A percentile compares a stretch with the other conserved stretches of the same genome.
Conservation (phyloP, 257 asterid genomes). For the Solanum okadae region DNA sequence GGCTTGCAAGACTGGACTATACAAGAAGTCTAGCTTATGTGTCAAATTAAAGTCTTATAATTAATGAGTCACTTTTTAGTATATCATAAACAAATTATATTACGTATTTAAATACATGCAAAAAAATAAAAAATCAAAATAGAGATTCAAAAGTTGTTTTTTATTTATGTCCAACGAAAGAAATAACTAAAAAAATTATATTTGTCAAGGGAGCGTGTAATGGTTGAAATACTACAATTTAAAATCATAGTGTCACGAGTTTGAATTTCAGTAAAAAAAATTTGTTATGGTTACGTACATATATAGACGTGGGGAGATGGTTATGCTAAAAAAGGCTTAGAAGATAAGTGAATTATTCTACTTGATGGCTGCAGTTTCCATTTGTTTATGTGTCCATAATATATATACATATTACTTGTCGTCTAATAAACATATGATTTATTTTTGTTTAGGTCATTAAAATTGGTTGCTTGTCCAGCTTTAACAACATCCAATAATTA, state of each 20-base stretch:
- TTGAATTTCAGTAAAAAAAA: neutral
- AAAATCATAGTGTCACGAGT: neutral
- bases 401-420: neutral
- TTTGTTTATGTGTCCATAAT: neutral
- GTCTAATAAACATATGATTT: slow-evolving; percentile 8
- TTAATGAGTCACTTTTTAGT: slow-evolving; percentile 1
- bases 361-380: neutral
- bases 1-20: slow-evolving; percentile 33
- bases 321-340: neutral
- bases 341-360: neutral
- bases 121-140: neutral
- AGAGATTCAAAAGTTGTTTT: neutral
- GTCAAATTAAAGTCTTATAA: slow-evolving; percentile 37
- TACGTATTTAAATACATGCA: neutral
- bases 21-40: slow-evolving; percentile 19
- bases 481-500: neutral
- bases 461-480: neutral
- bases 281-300: neutral
- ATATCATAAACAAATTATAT: neutral
- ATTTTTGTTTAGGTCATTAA: slow-evolving; percentile 9
- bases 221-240: neutral
- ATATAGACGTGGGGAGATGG: neutral
- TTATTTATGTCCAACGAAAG: neutral
- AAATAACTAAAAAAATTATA: neutral
- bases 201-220: neutral